These are phyloP conservation scores for Phoma sp. DNA, from an alignment of 2,329 filamentous ascomycete genomes.

Conservation along the genomic window DNA sequence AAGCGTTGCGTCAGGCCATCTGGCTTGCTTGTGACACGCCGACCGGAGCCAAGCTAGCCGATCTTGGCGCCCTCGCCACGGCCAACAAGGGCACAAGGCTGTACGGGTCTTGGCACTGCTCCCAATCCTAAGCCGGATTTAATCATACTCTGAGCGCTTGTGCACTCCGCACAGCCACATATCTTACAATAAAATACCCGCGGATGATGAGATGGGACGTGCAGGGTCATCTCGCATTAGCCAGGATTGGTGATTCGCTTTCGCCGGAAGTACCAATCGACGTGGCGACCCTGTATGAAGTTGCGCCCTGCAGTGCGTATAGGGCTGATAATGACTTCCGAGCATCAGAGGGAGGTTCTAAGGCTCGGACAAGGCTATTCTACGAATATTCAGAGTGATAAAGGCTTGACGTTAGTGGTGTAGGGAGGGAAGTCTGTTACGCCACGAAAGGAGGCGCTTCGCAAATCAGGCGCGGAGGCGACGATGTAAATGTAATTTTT, in stretches of 20 bases:
- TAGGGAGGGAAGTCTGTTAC: slow-evolving; percentile 8
- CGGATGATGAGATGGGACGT: background rate
- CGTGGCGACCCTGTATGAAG: background rate
- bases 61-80: no score
- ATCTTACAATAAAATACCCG: no score
- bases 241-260: slow-evolving; percentile 1
- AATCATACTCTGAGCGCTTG: no score
- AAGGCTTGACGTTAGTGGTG: slow-evolving; percentile 12
- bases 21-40: no score
- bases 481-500: slow-evolving; percentile 10
- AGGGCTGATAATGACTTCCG: slow-evolving; percentile 12
- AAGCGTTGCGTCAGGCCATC: no score
- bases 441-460: slow-evolving; percentile 6
- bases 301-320: slow-evolving; percentile 4
- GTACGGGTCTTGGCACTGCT: no score
- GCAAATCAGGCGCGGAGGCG: slow-evolving; percentile 8
- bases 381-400: slow-evolving; percentile 5
- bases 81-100: no score
- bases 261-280: slow-evolving; percentile 3
- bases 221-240: slow-evolving; percentile 45
- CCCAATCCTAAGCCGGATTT: no score
- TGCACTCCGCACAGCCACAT: no score
- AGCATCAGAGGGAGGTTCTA: slow-evolving; percentile 6
- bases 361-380: slow-evolving; percentile 12
- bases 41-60: no score